Conservation (phyloP, 2,329 filamentous ascomycete genomes). For the Xylariaceae sp. region DNA sequence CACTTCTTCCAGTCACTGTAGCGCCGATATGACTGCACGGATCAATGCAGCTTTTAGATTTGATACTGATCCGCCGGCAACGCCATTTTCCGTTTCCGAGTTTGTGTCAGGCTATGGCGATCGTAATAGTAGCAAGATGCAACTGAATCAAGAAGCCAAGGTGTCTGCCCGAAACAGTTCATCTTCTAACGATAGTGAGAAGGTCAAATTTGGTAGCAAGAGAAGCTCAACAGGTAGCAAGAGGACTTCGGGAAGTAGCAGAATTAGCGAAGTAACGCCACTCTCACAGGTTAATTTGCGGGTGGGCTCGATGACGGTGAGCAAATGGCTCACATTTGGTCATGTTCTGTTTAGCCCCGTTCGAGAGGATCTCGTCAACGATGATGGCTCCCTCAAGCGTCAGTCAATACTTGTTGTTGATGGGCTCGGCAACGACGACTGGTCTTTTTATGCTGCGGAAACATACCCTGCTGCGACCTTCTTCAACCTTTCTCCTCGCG, state of each 20-base stretch:
- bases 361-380: slow-evolving; percentile 70
- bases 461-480: slow-evolving; percentile 78
- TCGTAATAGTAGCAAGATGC: slow-evolving; percentile 42
- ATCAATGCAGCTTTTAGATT: slow-evolving; percentile 56
- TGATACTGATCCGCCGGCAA: slow-evolving; percentile 49
- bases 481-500: slow-evolving; percentile 74
- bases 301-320: slow-evolving; percentile 82
- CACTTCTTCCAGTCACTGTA: slow-evolving; percentile 59
- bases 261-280: slow-evolving; percentile 64
- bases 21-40: slow-evolving; percentile 61
- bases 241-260: slow-evolving; percentile 53
- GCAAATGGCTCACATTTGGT: slow-evolving; percentile 87
- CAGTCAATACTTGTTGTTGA: slow-evolving; percentile 78
- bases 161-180: slow-evolving; percentile 40
- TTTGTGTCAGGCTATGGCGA: slow-evolving; percentile 50
- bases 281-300: slow-evolving; percentile 77
- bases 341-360: slow-evolving; percentile 83
- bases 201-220: slow-evolving; percentile 33
- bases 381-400: slow-evolving; percentile 57
- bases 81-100: slow-evolving; percentile 52
- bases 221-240: slow-evolving; percentile 49
- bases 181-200: slow-evolving; percentile 41
- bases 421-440: slow-evolving; percentile 85
- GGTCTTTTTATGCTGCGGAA: slow-evolving; percentile 85
- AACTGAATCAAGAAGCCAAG: slow-evolving; percentile 25